A percentile compares a stretch with the other conserved stretches of the same genome.
Conservation (phyloP, 2,329 filamentous ascomycete species). For the Rutstroemia sp. region DNA sequence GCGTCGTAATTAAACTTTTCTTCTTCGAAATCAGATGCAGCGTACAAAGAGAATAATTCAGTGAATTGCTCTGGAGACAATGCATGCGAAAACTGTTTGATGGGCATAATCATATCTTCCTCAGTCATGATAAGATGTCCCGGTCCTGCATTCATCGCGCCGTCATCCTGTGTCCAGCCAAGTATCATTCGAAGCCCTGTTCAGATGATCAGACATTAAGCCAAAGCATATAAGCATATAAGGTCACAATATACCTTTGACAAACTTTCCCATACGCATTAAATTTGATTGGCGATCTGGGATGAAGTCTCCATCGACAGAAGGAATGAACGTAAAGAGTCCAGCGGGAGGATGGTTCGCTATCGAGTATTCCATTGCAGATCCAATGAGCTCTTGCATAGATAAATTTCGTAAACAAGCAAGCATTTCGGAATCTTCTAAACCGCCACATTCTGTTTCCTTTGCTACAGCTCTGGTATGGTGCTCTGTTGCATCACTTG, state of each 20-base stretch:
- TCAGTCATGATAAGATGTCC: not conserved
- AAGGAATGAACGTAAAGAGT: conserved; percentile 7
- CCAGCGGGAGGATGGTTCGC: not conserved
- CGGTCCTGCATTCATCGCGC: not conserved
- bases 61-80: not conserved
- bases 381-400: conserved; percentile 1
- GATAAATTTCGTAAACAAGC: not conserved
- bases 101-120: not conserved
- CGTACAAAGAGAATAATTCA: not conserved
- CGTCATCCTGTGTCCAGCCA: conserved; percentile 8
- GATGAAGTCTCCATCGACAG: not conserved
- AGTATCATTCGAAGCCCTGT: conserved; percentile 2
- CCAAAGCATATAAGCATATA: not conserved
- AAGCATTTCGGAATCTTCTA: not conserved
- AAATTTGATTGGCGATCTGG: not conserved
- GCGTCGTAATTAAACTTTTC: not conserved
- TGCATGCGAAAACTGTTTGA: not conserved
- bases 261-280: not conserved
- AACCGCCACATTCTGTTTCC: not conserved
- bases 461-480: not conserved
- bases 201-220: not conserved
- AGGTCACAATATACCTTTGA: not conserved
- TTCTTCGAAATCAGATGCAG: not conserved
- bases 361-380: conserved; percentile 9
- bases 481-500: not conserved